Base-by-base conservation (phyloP, 1,139 yeast genomes). In the Blastobotrys ciferrii region DNA sequence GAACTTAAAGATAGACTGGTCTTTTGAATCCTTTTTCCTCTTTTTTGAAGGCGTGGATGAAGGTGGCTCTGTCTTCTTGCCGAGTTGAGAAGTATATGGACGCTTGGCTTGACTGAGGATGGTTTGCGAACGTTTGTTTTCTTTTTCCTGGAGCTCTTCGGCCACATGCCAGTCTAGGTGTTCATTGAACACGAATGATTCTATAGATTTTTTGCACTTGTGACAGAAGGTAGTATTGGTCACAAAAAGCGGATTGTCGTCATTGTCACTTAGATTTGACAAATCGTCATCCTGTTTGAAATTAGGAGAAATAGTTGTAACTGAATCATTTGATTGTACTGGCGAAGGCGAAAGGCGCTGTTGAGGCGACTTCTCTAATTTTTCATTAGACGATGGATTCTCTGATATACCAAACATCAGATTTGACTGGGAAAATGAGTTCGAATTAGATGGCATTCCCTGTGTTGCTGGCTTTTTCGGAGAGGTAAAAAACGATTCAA, bases 81-180 rank as follows among this genome's bases (percentile, higher is more conserved):
- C 14, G 19, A 13, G 38, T 18, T 17, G 13, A 9, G 23, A 32
- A 19, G 18, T 11, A 11, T n/a, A 13, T 4, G 38, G 38, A 5
- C 38, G 12, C 4, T 33, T 33, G 6, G 38, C 28, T 23, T 23
- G 5, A 5, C 9, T 15, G 5, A 33, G 12, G 17, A 5, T 7
- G 4, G 38, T 33, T 33, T 33, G 38, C 13, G 20, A 33, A 3
- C 38, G 38, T 15, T 33, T n/a, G 12, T n/a, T 74, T 13, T 51
- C 48, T 20, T 51, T 75, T 72, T 4, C 63, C 69, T 61, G 80
- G 67, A 52, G 78, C 69, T 46, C 79, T 73, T 28, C 57, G 2
- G 75, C 75, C 50, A 63, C 62, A 47, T 71, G 75, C 71, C 72
- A 71, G 48, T 71, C 75, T 7, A 46, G 50, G 49, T 71, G 75